Evolutionary conservation across 2,329 filamentous ascomycete genomes (phyloP).

Genomic region (Aspergillus nomiae): DNA sequence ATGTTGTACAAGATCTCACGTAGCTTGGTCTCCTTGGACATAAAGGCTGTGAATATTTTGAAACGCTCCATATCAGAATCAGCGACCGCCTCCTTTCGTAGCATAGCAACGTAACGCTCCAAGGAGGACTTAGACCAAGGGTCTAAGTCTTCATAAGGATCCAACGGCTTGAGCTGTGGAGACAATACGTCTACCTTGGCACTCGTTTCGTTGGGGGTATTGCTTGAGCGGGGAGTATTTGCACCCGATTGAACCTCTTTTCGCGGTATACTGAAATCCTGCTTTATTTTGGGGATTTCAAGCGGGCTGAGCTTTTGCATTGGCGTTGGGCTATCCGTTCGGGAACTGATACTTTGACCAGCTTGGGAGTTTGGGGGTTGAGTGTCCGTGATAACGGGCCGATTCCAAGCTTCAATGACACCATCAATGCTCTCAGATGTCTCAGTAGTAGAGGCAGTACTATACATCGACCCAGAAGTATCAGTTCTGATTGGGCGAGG

Average conservation of each 20-base stretch:
- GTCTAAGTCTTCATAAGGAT: conserved; percentile 57
- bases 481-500: conserved; percentile 28
- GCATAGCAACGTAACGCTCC: conserved; percentile 57
- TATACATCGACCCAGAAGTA: conserved; percentile 31
- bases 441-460: conserved; percentile 26
- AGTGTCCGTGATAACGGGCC: conserved; percentile 32
- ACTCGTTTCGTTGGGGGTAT: conserved; percentile 1
- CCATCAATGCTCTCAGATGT: conserved; percentile 44
- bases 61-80: conserved; percentile 54
- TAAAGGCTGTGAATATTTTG: conserved; percentile 55
- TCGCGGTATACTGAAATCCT: conserved; percentile 7
- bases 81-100: conserved; percentile 53
- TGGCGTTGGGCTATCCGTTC: conserved; percentile 12
- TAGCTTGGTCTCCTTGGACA: conserved; percentile 49
- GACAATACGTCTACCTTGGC: conserved; percentile 9
- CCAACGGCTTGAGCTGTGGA: conserved; percentile 28
- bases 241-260: conserved; percentile 1
- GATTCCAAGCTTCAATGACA: conserved; percentile 48
- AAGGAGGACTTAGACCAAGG: conserved; percentile 60
- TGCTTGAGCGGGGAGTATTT: neutral
- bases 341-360: conserved; percentile 9
- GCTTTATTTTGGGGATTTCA: conserved; percentile 14
- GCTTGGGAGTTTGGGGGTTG: conserved; percentile 17
- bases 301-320: conserved; percentile 16
- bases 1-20: conserved; percentile 53